Base-by-base conservation (phyloP, 1,284 basidiomycete species). In the Porodaedalea pini region DNA sequence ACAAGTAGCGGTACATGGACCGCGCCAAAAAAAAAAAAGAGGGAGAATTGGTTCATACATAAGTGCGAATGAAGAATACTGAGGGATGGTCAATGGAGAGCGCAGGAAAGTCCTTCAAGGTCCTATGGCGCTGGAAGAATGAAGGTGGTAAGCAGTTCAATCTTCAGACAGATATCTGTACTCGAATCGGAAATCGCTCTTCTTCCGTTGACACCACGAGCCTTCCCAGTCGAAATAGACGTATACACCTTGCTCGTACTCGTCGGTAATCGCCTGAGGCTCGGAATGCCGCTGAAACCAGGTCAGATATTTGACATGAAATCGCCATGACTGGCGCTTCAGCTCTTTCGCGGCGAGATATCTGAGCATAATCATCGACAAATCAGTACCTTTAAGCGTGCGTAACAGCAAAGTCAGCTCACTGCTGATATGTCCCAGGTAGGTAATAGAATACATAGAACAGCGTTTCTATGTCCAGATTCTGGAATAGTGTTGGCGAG, bases 201-300 rank as follows among this genome's bases (percentile, higher is more conserved):
- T 99, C 77, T 95, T 94, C 67, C 96, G 82, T 72, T 98, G 94
- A 73, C 94, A 97, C 97, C 96, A 98, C 61, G 90, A 92, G 59
- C 92, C 92, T 72, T 96, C 93, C 93, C 93, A 96, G 73, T 96
- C 93, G 73, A 96, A 96, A 79, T 96, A 95, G 54, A 94, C 91
- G 70, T 95, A 96, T 25, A 96, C 94, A 15, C 97, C 97, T 75
- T 99, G 94, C 74, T 99, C 97, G 71, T 98, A 99, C 73, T 99
- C 97, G 68, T 98, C 96, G 48, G 97, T 99, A 70, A 99, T 98
- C 3, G 93, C 94, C 70, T 97, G 94, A n/a, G 97, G 97, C 70
- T 99, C 95, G 21, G 93, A 95, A 68, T 98, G 94, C 54, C 97
- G 85, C 73, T 99, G 97, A 85, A 99, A 99, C 97, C 97, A 99